phyloP scores from a whole-genome alignment of 495 filamentous ascomycete species.

The Aeminium ludgeri region DNA sequence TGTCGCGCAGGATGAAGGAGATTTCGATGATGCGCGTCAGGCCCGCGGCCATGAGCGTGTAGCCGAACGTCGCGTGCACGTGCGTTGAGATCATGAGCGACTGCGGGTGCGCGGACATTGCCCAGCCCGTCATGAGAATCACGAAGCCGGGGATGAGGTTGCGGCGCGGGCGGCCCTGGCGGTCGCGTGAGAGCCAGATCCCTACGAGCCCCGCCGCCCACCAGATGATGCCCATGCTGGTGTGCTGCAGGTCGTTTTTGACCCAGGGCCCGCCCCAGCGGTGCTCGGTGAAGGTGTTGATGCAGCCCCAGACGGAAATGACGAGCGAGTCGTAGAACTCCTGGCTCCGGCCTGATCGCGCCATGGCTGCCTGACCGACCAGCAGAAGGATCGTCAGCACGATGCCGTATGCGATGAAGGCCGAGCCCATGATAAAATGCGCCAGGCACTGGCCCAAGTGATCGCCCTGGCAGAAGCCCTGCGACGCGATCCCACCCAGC shows the following conservation, averaged over 20 bases:
- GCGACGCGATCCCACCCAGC: slow-evolving; percentile 81
- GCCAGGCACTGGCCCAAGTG: slow-evolving; percentile 87
- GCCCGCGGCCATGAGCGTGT: slow-evolving; percentile 85
- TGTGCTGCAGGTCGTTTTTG: slow-evolving; percentile 93
- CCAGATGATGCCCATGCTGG: slow-evolving; percentile 94
- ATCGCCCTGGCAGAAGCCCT: slow-evolving; percentile 88
- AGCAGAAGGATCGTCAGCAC: slow-evolving; percentile 71
- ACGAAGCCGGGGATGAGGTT: slow-evolving; percentile 88
- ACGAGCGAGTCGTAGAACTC: slow-evolving; percentile 92
- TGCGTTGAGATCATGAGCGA: slow-evolving; percentile 64
- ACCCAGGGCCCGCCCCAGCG: slow-evolving; percentile 82
- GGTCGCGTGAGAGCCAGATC: slow-evolving; percentile 72
- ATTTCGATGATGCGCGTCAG: slow-evolving; percentile 77
- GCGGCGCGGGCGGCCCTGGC: slow-evolving; percentile 70
- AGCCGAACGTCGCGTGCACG: slow-evolving; percentile 86
- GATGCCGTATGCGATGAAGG: slow-evolving; percentile 89
- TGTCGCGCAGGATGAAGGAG: slow-evolving; percentile 67
- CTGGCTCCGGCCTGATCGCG: slow-evolving; percentile 69
- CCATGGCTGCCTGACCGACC: slow-evolving; percentile 76
- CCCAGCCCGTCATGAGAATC: slow-evolving; percentile 85
- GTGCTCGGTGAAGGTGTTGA: slow-evolving; percentile 98
- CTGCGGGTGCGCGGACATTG: slow-evolving; percentile 82
- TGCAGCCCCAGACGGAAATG: slow-evolving; percentile 84
- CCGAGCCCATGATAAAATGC: slow-evolving; percentile 96
- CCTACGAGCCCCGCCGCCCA: slow-evolving; percentile 86